Base-by-base conservation (phyloP, 352 stramenopile genomes). In the Pythium brachiatum region DNA sequence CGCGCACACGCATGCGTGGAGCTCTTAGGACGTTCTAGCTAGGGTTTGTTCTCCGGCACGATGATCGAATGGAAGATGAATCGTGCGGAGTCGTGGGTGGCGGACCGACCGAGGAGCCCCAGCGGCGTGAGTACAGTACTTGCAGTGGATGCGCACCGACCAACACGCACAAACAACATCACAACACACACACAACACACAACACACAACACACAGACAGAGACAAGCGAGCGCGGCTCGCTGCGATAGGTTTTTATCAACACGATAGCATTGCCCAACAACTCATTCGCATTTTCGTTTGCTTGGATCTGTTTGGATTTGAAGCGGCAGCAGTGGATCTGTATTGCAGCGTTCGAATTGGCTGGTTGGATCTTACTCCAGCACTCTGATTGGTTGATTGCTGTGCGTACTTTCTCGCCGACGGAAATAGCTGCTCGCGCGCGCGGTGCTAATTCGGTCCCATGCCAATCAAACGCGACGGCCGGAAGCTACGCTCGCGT, bases 1-100 rank as follows among this genome's bases (percentile, higher is more conserved):
- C 44, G 44, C 44, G 44, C 54, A 61, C 41, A 25, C 23, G 39
- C 79, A 84, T 66, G 79, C 81, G 66, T 92, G 75, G 82, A 93
- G 78, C 81, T 93, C 86, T 51, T 95, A 92, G 53, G 39, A 21
- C 23, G 16, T 52, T 32, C 8, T 52, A 32, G 44, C 25, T 48
- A 59, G 53, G 32, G 36, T 43, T 48, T 59, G 31, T 34, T 59
- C 34, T 50, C 21, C 11, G 16, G 21, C 32, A 46, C 20, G 53
- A 50, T n/a, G 7, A 59, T 50, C 34, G 38, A 59, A 59, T 38
- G 53, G 53, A 59, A 59, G 53, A 59, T 34, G 34, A 52, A 59
- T 59, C 31, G 32, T 59, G 53, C 52, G 52, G 52, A 32, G 52
- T 41, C 23, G 20, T 34, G 38, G 25, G 38, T 21, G 26, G 25